These are phyloP conservation scores for Talaromyces sp. DNA, from an alignment of 2,329 filamentous ascomycete species.

Conservation along the genomic window DNA sequence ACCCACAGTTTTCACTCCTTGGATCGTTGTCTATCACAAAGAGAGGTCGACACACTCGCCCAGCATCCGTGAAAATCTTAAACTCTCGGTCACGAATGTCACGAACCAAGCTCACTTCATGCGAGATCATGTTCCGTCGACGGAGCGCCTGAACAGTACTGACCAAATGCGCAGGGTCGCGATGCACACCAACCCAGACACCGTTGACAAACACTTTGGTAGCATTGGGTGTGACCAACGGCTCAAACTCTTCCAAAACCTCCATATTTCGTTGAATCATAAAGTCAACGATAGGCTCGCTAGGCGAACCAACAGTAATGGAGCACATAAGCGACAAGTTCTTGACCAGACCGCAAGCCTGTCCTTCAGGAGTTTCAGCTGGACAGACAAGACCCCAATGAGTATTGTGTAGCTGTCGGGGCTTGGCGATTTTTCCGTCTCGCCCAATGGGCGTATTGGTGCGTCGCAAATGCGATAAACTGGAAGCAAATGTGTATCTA, in stretches of 20 bases:
- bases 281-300: conserved; percentile 86
- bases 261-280: conserved; percentile 97
- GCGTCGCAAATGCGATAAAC: conserved; percentile 88
- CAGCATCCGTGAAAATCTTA: conserved; percentile 96
- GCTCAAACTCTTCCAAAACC: conserved; percentile 90
- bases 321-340: conserved; percentile 98
- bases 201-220: conserved; percentile 99
- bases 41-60: conserved; percentile 86
- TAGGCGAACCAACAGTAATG: conserved; percentile 89
- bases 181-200: conserved; percentile 94
- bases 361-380: conserved; percentile 94
- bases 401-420: conserved; percentile 94
- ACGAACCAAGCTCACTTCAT: conserved; percentile 89
- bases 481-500: conserved; percentile 95
- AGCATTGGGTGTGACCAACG: conserved; percentile 75
- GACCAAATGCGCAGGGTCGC: conserved; percentile 81
- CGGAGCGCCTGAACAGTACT: conserved; percentile 71
- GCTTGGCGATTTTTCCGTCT: conserved; percentile 97
- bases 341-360: conserved; percentile 97
- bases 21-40: conserved; percentile 88
- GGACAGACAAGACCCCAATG: conserved; percentile 98
- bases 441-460: conserved; percentile 97
- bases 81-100: conserved; percentile 97
- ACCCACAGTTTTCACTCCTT: conserved; percentile 68
- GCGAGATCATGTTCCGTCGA: conserved; percentile 75